Percentiles rank a stretch among this genome's conserved stretches.
These are phyloP conservation scores for Blastobotrys americana DNA, from an alignment of 805 yeast species.

Conservation along the genomic window DNA sequence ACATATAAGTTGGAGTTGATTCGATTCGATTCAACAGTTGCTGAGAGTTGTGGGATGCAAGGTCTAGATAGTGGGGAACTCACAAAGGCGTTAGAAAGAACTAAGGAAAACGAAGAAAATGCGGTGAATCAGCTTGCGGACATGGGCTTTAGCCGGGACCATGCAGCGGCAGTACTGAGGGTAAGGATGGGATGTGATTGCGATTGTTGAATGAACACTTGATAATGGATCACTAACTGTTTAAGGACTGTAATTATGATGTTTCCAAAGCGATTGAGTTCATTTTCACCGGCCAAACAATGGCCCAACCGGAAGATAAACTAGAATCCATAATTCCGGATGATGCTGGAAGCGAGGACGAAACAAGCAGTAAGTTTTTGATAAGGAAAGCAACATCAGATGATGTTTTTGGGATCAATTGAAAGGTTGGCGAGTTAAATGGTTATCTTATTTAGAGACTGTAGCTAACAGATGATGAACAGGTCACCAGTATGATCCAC, in stretches of 20 bases:
- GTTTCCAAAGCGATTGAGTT: slow-evolving; percentile 26
- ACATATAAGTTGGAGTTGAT: too few relatives aligned
- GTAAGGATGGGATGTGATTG: slow-evolving; percentile 11
- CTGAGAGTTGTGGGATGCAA: too few relatives aligned
- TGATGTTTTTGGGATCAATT: background rate
- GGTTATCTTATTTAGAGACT: background rate
- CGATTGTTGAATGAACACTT: slow-evolving; percentile 13
- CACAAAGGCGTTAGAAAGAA: too few relatives aligned
- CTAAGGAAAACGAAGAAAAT: slow-evolving; percentile 6
- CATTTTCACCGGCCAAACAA: slow-evolving; percentile 20
- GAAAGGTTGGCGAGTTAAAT: background rate
- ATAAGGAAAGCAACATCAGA: background rate
- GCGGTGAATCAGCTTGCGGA: slow-evolving; percentile 22
- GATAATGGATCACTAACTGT: too few relatives aligned
- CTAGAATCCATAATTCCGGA: background rate
- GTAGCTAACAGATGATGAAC: background rate
- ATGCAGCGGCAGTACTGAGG: slow-evolving; percentile 24
- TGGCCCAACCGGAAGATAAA: too few relatives aligned
- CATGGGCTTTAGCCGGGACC: slow-evolving; percentile 27
- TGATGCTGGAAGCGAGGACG: background rate
- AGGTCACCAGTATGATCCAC: too few relatives aligned
- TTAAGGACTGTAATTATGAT: slow-evolving; percentile 20
- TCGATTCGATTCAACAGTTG: too few relatives aligned
- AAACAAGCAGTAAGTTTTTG: background rate
- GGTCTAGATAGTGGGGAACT: too few relatives aligned